Base-by-base conservation (phyloP, 2,329 filamentous ascomycete genomes). In the Fusarium stilboides region DNA sequence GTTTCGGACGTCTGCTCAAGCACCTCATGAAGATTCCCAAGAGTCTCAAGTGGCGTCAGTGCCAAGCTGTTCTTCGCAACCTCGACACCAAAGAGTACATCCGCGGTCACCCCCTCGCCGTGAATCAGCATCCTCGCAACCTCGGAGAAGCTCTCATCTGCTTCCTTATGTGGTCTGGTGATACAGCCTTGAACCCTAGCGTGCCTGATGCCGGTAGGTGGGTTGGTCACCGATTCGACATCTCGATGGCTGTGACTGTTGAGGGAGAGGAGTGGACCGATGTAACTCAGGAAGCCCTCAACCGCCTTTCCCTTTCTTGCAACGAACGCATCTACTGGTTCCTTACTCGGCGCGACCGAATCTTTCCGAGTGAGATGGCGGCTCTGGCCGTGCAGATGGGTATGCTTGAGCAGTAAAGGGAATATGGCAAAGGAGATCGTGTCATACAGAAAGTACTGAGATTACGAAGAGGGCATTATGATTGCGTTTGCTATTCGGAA, bases 1-100 rank as follows among this genome's bases (percentile, higher is more conserved):
- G 34, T 5, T 55, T 57, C 12, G 26, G 62, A 7, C 53, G 43
- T 3, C 17, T 65, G 14, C 24, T 55, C 13, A 17, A 28, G 17
- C 14, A 51, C 14, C 12, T 66, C 17, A 47, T 28, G 20, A 26
- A 36, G 14, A 39, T 17, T 2, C 47, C 51, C 9, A 8, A 39
- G 9, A 8, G 19, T 4, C 14, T 36, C 19, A 31, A n/a, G 2
- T 7, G 7, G 2, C 17, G 9, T 2, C 26, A 36, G 13, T 36
- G 14, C 10, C n/a, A 14, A 3, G 44, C 54, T 2, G 53, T 68
- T 5, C 62, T 68, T 19, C 65, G 62, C 6, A 68, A 68, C 54
- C n/a, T 68, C 15, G 37, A 19, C 14, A 56, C 45, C 15, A 53
- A 67, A 10, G 24, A 68, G 20, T 67, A 39, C 24, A 24, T 68